Base-by-base conservation (phyloP, 495 filamentous ascomycete species). In the Penicillium argentinense region DNA sequence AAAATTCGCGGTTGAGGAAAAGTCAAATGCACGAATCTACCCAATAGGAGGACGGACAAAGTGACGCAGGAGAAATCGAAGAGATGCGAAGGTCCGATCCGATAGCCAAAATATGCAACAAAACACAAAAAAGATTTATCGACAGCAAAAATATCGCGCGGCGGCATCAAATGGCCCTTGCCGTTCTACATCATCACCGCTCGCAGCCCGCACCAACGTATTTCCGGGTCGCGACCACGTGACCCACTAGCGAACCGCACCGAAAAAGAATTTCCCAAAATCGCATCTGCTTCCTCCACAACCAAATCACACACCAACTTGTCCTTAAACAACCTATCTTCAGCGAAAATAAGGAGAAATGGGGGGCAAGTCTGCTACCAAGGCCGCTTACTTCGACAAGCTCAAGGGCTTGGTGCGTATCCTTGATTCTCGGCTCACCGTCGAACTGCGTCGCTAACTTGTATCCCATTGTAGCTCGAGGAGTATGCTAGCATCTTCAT, bases 321-420 rank as follows among this genome's bases (percentile, higher is more conserved):
- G 75, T 83, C 89, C 89, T 95, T 92, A 95, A 95, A 93, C 66
- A 93, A 84, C 89, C 89, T 92, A 78, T 85, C 89, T 93, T 92
- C 89, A 86, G 60, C 63, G 53, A 62, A 50, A 69, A 71, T 77
- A 95, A 93, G 89, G 88, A 95, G 90, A 91, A 77, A 98, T 98
- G 93, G 93, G 93, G 92, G 93, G 91, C 90, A 96, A 86, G 77
- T 82, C 86, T 48, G 82, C 73, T 61, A 91, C 83, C 83, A 98
- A 97, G 84, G 83, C 89, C 69, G 88, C 81, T 77, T 98, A 98
- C 83, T 98, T 98, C 82, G 91, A 97, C 72, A 97, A 96, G 86
- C 87, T 98, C 64, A 96, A 96, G 84, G 75, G 69, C 65, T 81
- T 96, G 43, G 33, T 36, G 21, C n/a, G 33, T 36, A 2, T 36